Evolutionary conservation across 148 eudicot species (phyloP), one percentile per base, ranked within the genome.

Genomic region (Silene conica): DNA sequence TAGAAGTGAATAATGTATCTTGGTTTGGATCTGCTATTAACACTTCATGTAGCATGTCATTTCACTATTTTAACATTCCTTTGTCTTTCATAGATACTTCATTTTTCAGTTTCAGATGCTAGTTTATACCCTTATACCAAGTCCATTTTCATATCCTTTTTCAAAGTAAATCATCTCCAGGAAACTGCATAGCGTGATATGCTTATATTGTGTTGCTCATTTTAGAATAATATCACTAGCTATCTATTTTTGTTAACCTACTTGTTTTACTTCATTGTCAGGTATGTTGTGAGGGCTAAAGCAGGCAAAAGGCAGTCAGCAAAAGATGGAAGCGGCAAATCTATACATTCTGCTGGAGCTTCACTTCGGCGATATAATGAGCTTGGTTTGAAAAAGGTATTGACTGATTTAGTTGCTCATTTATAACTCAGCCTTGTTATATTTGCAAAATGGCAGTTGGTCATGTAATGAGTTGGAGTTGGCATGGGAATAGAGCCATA

Each of bases 231-330:
- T 68, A 26, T 19, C 23, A 31, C n/a, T 34, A 7, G 18, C 14
- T 50, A 3, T 70, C 41, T 26, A 3, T 59, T 56, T 45, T 38
- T 38, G 28, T 72, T 58, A 68, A 8, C 61, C 28, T 73, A 45
- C 62, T 15, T 48, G 68, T 45, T 69, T 4, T 68, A 13, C 79
- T 80, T 25, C 69, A 2, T 61, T 81, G 25, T 78, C 79, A 94
- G 98, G 81, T 94, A 94, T 84, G 96, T 89, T 45, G 85, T 94
- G 74, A 88, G 98, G 83, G 98, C 97, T 63, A 91, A 87, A 86
- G 97, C 98, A 76, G 98, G 98, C 65, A 88, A 87, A 81, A 88
- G 81, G 61, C 98, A 94, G 79, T 91, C 98, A 76, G 76, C 92
- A 71, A 94, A 94, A 85, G 98, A 94, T 81, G 97, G 87, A 56